Base-by-base conservation (phyloP, 148 eudicot species). In the Amaranthus palmeri region DNA sequence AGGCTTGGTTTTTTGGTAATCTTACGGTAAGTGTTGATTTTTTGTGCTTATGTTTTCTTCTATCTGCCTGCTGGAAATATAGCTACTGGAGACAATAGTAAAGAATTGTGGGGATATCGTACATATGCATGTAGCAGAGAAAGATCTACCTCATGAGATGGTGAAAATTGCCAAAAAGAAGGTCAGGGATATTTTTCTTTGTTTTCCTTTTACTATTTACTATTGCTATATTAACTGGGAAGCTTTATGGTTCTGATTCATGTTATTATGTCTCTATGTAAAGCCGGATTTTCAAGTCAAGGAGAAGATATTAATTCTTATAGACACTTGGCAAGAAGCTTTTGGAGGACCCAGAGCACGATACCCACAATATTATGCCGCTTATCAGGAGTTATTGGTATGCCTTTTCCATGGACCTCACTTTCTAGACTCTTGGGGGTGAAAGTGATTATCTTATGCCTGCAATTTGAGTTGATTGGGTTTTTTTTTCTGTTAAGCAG, bases 301-400 rank as follows among this genome's bases (percentile, higher is more conserved):
- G 78, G 97, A 95, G 90, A 95, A 95, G 88, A 91, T 95, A 77
- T 80, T 95, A 74, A 82, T 85, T 80, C 86, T 91, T 56, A 85
- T 95, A 61, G 98, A 95, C 73, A 95, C 98, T 69, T 95, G 98
- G 98, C 98, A 95, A 95, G 98, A 95, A 82, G 97, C 96, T 76
- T 95, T 95, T 88, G 98, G 98, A 68, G 98, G 98, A 65, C 76
- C 91, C 67, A 85, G 92, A 81, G 93, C 88, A 74, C 90, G 96
- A 78, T 91, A 91, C 81, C 93, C 98, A 58, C 98, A 91, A 75
- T 95, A 84, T 73, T 95, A 76, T 84, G 90, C 86, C 45, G 98
- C 97, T 60, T 95, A 95, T 77, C 98, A 91, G 81, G 98, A 95
- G 74, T 86, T 95, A 76, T 76, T 91, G 93, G 98, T 95, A 84